These are phyloP conservation scores for Coleophoma eucalyptorum DNA, from an alignment of 2,329 filamentous ascomycete genomes.

Conservation along the genomic window DNA sequence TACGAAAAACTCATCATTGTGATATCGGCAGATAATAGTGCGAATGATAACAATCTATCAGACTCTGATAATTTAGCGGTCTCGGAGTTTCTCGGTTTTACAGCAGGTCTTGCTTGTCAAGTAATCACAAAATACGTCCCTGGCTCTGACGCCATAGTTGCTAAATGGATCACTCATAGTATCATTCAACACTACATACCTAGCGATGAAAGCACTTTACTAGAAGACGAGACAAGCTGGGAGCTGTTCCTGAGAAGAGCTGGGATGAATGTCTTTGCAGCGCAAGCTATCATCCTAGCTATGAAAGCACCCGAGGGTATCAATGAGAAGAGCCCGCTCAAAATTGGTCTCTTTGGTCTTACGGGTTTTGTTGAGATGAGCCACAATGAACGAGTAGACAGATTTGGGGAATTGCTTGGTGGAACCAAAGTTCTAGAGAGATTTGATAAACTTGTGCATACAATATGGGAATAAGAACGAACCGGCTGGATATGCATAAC, in stretches of 20 bases:
- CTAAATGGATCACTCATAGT: conserved; percentile 49
- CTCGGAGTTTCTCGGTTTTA: conserved; percentile 25
- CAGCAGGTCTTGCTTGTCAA: conserved; percentile 30
- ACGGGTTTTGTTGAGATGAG: conserved; percentile 55
- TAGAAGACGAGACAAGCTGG: conserved; percentile 60
- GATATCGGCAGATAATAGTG: conserved; percentile 54
- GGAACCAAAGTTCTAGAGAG: conserved; percentile 48
- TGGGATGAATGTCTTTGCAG: conserved; percentile 69
- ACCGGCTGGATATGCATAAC: not conserved
- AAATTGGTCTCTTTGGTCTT: conserved; percentile 37
- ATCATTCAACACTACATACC: conserved; percentile 36
- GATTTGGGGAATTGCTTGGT: conserved; percentile 50
- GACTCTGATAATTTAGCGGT: conserved; percentile 20
- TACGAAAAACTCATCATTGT: conserved; percentile 69
- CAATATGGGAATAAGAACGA: conserved; percentile 19
- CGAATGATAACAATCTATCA: conserved; percentile 20
- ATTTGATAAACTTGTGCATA: conserved; percentile 48
- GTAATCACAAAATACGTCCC: conserved; percentile 43
- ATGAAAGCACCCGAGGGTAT: conserved; percentile 32
- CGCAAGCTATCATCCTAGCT: conserved; percentile 56
- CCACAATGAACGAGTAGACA: conserved; percentile 38
- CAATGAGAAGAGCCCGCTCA: conserved; percentile 7
- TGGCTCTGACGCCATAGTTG: conserved; percentile 45
- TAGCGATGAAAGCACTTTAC: conserved; percentile 23
- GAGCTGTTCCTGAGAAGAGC: conserved; percentile 62